Percentiles rank a stretch among this genome's conserved stretches.
These are phyloP conservation scores for Cornus florida DNA, from an alignment of 148 eudicot species.

Conservation along the genomic window DNA sequence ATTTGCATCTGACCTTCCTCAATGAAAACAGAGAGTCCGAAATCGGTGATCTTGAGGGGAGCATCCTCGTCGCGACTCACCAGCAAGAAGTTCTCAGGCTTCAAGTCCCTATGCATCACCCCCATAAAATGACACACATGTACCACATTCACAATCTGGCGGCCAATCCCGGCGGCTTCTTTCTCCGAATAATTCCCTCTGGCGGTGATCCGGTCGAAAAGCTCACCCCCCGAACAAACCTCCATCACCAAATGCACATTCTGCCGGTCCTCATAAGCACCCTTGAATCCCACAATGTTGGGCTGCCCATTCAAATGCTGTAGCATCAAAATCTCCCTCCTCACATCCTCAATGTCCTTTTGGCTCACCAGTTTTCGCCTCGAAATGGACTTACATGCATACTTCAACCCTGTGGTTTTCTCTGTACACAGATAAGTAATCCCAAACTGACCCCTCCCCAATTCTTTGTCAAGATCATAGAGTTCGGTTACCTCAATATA, in stretches of 20 bases:
- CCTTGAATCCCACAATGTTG: constrained; percentile 28
- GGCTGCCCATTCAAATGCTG: constrained; percentile 45
- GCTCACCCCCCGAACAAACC: constrained; percentile 33
- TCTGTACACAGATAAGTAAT: constrained; percentile 39
- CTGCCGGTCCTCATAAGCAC: constrained; percentile 37
- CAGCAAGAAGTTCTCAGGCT: constrained; percentile 40
- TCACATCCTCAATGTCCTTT: constrained; percentile 39
- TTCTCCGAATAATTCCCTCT: constrained; percentile 38
- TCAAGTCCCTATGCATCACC: constrained; percentile 38
- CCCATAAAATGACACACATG: constrained; percentile 46
- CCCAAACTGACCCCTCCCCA: constrained; percentile 46
- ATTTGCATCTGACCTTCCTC: constrained; percentile 30
- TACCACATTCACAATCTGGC: constrained; percentile 42
- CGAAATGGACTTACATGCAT: constrained; percentile 42
- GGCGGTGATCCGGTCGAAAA: constrained; percentile 34
- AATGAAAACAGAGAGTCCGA: constrained; percentile 42
- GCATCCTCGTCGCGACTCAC: constrained; percentile 29
- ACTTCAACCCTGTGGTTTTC: constrained; percentile 23
- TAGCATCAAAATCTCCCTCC: constrained; percentile 36
- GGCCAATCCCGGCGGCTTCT: constrained; percentile 32
- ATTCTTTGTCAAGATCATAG: constrained; percentile 30
- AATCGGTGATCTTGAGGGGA: constrained; percentile 37
- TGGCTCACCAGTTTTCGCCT: constrained; percentile 34
- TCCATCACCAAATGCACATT: constrained; percentile 40
- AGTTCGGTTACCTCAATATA: background rate